Evolutionary conservation across 2,329 filamentous ascomycete genomes (phyloP).

Genomic region (Aureobasidium musti): DNA sequence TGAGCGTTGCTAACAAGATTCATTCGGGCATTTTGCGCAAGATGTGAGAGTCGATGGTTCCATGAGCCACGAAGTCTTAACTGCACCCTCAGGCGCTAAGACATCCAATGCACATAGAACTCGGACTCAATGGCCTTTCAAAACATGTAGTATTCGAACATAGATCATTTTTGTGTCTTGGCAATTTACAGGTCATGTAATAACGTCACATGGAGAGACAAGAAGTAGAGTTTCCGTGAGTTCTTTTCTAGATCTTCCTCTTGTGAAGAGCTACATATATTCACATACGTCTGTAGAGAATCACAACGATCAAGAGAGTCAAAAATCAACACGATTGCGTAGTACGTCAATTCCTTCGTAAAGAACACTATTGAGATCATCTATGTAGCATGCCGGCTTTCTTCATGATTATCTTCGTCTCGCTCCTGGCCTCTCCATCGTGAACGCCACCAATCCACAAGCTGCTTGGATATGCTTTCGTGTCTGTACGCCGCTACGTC

Average conservation of each 20-base stretch:
- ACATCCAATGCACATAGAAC: too few relatives aligned
- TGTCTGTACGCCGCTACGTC: slow-evolving; percentile 27
- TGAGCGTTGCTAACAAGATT: background rate
- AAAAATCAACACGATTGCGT: background rate
- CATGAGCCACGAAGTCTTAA: too few relatives aligned
- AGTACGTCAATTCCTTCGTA: slow-evolving; percentile 2
- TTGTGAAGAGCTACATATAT: background rate
- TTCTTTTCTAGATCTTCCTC: too few relatives aligned
- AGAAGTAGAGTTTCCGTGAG: too few relatives aligned
- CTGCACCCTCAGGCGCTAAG: too few relatives aligned
- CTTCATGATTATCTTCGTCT: slow-evolving; percentile 14
- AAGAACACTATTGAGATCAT: slow-evolving; percentile 4
- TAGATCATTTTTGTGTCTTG: too few relatives aligned
- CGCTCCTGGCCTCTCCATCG: slow-evolving; percentile 27
- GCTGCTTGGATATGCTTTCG: slow-evolving; percentile 20
- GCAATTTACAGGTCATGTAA: too few relatives aligned
- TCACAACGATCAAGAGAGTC: background rate
- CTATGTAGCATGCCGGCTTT: slow-evolving; percentile 1
- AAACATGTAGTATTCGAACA: too few relatives aligned
- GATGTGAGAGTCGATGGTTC: background rate
- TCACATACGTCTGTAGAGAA: too few relatives aligned
- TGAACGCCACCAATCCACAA: slow-evolving; percentile 31
- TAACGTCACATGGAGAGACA: too few relatives aligned
- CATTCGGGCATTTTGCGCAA: background rate
- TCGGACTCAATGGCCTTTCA: too few relatives aligned